Base-by-base conservation (phyloP, 345 rosid genomes). In the Eucalyptus microcorys region DNA sequence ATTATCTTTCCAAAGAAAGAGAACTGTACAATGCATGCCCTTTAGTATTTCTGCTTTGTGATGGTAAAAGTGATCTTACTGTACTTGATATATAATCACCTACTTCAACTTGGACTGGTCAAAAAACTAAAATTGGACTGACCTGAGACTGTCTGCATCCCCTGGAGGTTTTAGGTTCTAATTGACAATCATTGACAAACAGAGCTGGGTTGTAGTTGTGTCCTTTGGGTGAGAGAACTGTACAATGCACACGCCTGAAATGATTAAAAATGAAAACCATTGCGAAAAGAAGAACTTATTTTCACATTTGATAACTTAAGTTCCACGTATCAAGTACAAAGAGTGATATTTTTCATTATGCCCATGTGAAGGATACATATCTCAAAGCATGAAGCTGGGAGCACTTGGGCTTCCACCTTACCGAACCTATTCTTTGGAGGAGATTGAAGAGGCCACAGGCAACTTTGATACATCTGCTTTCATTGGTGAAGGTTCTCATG, bases 401-500 rank as follows among this genome's bases (percentile, higher is more conserved):
- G 94, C 94, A 30, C 96, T 97, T 4, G 98, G 99, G 87, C 95
- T 98, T 91, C 96, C 99, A 37, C 92, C 99, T 87, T 98, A 96
- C 87, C 93, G 97, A 34, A 94, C 95, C 40, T 98, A 97, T 93
- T 95, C 99, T 53, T 40, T 98, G 87, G 98, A 96, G 91, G 99
- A 98, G 93, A 91, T 97, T 12, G 99, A 94, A 91, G 93, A 92
- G 91, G 99, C 99, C 14, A 97, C 99, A 64, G 93, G 92, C 88
- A 95, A 96, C 93, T 98, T 96, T n/a, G 94, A 96, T 87, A 92
- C 97, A 55, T 93, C 97, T 88, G 94, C 97, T 92, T 98, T 97
- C 90, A 98, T 98, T 93, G 99, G 99, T 81, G 97, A 97, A 95
- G 97, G 97, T 42, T 98, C 98, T 93, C 95, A 93, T 87, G 99